Conservation (phyloP, 768 basidiomycete species). For the Suillus discolor region DNA sequence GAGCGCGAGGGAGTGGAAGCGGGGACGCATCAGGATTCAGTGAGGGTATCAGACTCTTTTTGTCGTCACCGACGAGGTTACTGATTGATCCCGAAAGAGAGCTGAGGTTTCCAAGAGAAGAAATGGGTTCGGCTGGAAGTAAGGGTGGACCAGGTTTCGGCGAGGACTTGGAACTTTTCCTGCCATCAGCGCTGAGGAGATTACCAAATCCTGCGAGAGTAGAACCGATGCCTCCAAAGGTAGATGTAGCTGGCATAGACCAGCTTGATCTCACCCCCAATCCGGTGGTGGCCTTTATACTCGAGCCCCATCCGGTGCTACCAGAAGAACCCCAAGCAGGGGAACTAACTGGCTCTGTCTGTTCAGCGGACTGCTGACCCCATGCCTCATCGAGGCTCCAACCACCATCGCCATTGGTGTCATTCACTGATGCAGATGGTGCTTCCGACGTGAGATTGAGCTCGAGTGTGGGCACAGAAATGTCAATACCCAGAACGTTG, state of each 20-base stretch:
- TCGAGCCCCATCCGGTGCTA: constrained; percentile 12
- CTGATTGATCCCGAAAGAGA: background rate
- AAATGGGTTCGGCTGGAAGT: background rate
- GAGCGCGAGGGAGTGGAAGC: constrained; percentile 1
- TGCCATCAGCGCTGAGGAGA: constrained; percentile 11
- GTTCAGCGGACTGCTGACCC: background rate
- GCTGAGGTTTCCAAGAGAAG: background rate
- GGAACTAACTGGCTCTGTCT: background rate
- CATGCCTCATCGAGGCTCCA: constrained; percentile 9
- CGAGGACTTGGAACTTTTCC: background rate
- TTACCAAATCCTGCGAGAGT: constrained; percentile 2
- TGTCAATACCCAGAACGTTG: constrained; percentile 10
- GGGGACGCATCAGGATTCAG: background rate
- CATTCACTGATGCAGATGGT: background rate
- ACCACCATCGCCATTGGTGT: background rate
- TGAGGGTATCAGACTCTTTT: background rate
- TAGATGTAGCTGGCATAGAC: background rate
- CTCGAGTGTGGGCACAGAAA: background rate
- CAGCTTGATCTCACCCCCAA: background rate
- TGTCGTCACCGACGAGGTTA: constrained; percentile 11
- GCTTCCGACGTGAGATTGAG: constrained; percentile 2
- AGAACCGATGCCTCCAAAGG: constrained; percentile 4
- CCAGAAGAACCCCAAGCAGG: constrained; percentile 1
- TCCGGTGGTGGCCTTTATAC: background rate
- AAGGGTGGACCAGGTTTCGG: background rate